These are phyloP conservation scores for Achaetomium macrosporum DNA, from an alignment of 2,329 filamentous ascomycete species.

Conservation along the genomic window DNA sequence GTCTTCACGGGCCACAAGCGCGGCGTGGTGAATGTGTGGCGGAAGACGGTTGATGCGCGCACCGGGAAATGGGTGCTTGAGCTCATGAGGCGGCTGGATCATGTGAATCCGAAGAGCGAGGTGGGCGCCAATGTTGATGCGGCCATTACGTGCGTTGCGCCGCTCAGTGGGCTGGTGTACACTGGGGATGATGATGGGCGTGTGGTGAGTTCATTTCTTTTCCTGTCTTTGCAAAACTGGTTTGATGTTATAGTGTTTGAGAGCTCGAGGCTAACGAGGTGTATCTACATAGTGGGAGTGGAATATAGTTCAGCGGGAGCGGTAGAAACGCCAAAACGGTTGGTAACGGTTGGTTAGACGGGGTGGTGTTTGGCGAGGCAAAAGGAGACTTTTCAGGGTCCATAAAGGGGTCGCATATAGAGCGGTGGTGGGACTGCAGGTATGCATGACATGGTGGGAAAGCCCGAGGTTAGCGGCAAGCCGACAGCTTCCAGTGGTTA, in stretches of 20 bases:
- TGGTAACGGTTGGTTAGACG: background rate
- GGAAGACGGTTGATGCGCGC: slow-evolving; percentile 43
- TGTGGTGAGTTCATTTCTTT: slow-evolving; percentile 62
- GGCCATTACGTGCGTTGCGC: slow-evolving; percentile 78
- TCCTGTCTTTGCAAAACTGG: background rate
- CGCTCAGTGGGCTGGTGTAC: slow-evolving; percentile 78
- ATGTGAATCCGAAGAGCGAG: slow-evolving; percentile 63
- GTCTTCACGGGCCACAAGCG: slow-evolving; percentile 83
- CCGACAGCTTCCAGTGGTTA: background rate
- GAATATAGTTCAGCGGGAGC: slow-evolving; percentile 54
- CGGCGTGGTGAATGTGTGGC: slow-evolving; percentile 78
- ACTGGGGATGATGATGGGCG: slow-evolving; percentile 89
- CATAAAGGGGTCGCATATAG: background rate
- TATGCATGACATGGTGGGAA: background rate
- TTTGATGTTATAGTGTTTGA: background rate
- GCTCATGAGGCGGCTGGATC: slow-evolving; percentile 74
- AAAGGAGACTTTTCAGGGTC: background rate
- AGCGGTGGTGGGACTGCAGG: background rate
- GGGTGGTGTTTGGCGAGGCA: background rate
- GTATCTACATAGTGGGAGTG: slow-evolving; percentile 52
- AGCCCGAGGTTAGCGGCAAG: no score
- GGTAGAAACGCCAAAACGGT: no score
- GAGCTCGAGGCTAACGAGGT: slow-evolving; percentile 14
- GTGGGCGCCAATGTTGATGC: slow-evolving; percentile 53
- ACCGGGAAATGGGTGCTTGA: slow-evolving; percentile 68